These are phyloP conservation scores for Umbellularia californica DNA, from an alignment of 164 flowering plant genomes.

Conservation along the genomic window DNA sequence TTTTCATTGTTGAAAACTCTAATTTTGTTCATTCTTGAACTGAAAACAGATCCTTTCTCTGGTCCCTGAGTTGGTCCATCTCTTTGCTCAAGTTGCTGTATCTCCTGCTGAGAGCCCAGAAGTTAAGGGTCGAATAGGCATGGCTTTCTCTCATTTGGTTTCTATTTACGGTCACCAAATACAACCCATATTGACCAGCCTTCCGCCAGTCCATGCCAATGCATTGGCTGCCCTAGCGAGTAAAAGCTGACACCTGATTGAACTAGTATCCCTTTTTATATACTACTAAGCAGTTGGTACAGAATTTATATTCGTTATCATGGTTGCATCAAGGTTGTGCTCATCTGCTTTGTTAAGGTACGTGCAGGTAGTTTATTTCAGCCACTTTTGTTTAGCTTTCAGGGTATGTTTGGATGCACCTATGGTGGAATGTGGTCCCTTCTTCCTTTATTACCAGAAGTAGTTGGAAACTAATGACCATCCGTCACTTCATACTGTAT, in stretches of 20 bases:
- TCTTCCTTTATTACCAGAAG: neutral
- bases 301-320: neutral
- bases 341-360: neutral
- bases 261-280: neutral
- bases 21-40: conserved; percentile 1
- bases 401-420: neutral
- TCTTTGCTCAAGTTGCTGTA: conserved; percentile 74
- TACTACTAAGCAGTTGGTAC: neutral
- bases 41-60: conserved; percentile 55
- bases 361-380: neutral
- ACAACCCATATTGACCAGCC: conserved; percentile 74
- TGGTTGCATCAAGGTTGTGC: neutral
- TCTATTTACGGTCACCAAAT: conserved; percentile 86
- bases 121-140: conserved; percentile 71
- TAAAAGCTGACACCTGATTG: conserved; percentile 30
- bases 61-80: conserved; percentile 77
- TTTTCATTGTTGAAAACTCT: neutral
- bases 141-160: conserved; percentile 75
- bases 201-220: conserved; percentile 81
- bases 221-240: conserved; percentile 70
- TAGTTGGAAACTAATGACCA: too few species aligned
- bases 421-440: neutral
- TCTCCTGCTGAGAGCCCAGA: conserved; percentile 77
- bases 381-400: neutral
- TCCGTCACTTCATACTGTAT: too few species aligned